These are phyloP conservation scores for Fusarium pilosicola DNA, from an alignment of 2,329 filamentous ascomycete species.

Conservation along the genomic window DNA sequence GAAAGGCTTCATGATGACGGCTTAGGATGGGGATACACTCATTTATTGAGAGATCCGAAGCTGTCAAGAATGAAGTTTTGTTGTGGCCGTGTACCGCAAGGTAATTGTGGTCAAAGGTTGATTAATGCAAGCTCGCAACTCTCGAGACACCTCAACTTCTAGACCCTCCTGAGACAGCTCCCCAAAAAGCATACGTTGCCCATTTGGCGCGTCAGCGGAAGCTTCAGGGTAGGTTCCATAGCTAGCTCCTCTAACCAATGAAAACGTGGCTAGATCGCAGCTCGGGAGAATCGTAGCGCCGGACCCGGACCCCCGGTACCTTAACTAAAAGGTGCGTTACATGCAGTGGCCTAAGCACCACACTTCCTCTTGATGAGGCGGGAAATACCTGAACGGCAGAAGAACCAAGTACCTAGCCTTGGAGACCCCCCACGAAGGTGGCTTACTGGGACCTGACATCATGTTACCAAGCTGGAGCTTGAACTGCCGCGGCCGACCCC, in stretches of 20 bases:
- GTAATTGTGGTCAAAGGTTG: slow-evolving; percentile 17
- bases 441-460: slow-evolving; percentile 42
- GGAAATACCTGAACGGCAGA: slow-evolving; percentile 24
- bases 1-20: slow-evolving; percentile 54
- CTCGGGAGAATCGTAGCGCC: slow-evolving; percentile 40
- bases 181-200: slow-evolving; percentile 52
- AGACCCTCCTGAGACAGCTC: slow-evolving; percentile 44
- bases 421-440: slow-evolving; percentile 34
- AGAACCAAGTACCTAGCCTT: slow-evolving; percentile 24
- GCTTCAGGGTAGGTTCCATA: slow-evolving; percentile 39
- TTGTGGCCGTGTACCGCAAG: slow-evolving; percentile 20
- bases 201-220: slow-evolving; percentile 45
- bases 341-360: background rate
- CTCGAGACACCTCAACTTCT: slow-evolving; percentile 37
- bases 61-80: slow-evolving; percentile 20
- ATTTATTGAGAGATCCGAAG: slow-evolving; percentile 48
- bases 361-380: background rate
- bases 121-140: slow-evolving; percentile 35
- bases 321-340: background rate
- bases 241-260: slow-evolving; percentile 42
- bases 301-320: slow-evolving; percentile 14
- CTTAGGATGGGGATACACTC: slow-evolving; percentile 42
- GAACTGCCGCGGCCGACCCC: slow-evolving; percentile 17
- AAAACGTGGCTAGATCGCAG: slow-evolving; percentile 11
- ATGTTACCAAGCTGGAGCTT: slow-evolving; percentile 40